Conservation (phyloP, 2,329 filamentous ascomycete genomes). For the Sphaerulina populicola region DNA sequence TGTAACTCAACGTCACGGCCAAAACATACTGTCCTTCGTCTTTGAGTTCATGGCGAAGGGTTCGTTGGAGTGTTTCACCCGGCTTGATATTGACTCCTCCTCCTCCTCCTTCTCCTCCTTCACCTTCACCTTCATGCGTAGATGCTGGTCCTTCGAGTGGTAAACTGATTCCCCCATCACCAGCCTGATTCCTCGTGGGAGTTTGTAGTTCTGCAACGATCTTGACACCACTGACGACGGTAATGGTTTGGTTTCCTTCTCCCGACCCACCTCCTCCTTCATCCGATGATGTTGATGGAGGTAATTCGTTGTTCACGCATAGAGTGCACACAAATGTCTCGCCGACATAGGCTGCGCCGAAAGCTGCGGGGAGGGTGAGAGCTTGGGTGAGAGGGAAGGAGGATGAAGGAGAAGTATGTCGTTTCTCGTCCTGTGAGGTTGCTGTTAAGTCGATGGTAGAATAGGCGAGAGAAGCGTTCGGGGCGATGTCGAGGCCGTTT, state of each 20-base stretch:
- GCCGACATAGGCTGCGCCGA: slow-evolving; percentile 90
- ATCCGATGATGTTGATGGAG: not conserved
- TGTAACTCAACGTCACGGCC: slow-evolving; percentile 88
- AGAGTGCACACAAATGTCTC: slow-evolving; percentile 91
- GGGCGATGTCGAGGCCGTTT: slow-evolving; percentile 44
- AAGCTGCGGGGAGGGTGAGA: slow-evolving; percentile 79
- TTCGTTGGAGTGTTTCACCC: slow-evolving; percentile 66
- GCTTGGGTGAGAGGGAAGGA: slow-evolving; percentile 51
- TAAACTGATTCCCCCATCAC: too few relatives aligned
- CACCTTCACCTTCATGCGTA: slow-evolving; percentile 50
- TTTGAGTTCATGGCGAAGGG: slow-evolving; percentile 78
- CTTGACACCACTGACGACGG: slow-evolving; percentile 60
- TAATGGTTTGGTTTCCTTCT: not conserved
- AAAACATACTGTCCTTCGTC: slow-evolving; percentile 92
- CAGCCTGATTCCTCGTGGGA: slow-evolving; percentile 30
- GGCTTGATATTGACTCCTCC: slow-evolving; percentile 46
- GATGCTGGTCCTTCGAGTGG: too few relatives aligned
- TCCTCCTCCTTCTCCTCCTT: slow-evolving; percentile 20
- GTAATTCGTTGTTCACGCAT: slow-evolving; percentile 83
- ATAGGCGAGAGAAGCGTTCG: slow-evolving; percentile 66
- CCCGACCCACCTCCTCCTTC: slow-evolving; percentile 24
- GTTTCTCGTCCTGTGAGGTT: slow-evolving; percentile 33
- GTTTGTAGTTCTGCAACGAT: slow-evolving; percentile 95
- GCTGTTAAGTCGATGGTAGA: slow-evolving; percentile 37
- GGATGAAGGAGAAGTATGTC: too few relatives aligned